Conservation (phyloP, 2,329 filamentous ascomycete genomes). For the Paraphoma sp. region DNA sequence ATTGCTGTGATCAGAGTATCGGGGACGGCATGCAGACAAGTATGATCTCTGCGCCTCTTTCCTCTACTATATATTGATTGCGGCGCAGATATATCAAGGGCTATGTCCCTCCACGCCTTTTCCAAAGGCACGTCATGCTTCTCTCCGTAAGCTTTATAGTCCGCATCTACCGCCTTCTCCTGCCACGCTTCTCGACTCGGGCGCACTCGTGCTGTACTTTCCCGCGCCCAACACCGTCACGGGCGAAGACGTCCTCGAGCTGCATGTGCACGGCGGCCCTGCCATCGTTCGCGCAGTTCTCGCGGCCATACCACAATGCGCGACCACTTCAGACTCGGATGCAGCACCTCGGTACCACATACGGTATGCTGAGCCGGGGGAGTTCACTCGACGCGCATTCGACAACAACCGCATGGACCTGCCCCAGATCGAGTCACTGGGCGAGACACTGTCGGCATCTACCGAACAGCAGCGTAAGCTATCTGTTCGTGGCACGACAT, state of each 20-base stretch:
- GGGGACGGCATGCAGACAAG: conserved; percentile 74
- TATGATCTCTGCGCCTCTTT: conserved; percentile 43
- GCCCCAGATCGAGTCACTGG: conserved; percentile 75
- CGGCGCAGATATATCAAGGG: conserved; percentile 66
- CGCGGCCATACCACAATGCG: conserved; percentile 70
- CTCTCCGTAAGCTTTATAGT: conserved; percentile 76
- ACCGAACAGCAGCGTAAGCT: conserved; percentile 93
- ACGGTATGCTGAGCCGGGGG: conserved; percentile 90
- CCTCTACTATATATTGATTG: conserved; percentile 2
- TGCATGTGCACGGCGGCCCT: conserved; percentile 92
- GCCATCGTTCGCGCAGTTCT: conserved; percentile 90
- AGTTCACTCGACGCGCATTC: conserved; percentile 94
- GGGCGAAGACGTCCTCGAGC: conserved; percentile 88
- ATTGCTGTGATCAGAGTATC: conserved; percentile 92
- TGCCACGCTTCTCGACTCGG: conserved; percentile 70
- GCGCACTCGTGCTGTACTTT: conserved; percentile 83
- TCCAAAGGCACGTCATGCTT: conserved; percentile 69
- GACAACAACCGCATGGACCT: conserved; percentile 84
- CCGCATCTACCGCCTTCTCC: conserved; percentile 52
- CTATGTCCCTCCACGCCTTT: conserved; percentile 63
- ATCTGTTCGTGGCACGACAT: conserved; percentile 79
- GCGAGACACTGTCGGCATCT: conserved; percentile 67
- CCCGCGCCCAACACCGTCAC: conserved; percentile 83
- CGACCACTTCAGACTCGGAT: conserved; percentile 1
- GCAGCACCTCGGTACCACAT: conserved; percentile 51